Evolutionary conservation across 2,329 filamentous ascomycete genomes (phyloP).

Genomic region (Raffaelea arxii): DNA sequence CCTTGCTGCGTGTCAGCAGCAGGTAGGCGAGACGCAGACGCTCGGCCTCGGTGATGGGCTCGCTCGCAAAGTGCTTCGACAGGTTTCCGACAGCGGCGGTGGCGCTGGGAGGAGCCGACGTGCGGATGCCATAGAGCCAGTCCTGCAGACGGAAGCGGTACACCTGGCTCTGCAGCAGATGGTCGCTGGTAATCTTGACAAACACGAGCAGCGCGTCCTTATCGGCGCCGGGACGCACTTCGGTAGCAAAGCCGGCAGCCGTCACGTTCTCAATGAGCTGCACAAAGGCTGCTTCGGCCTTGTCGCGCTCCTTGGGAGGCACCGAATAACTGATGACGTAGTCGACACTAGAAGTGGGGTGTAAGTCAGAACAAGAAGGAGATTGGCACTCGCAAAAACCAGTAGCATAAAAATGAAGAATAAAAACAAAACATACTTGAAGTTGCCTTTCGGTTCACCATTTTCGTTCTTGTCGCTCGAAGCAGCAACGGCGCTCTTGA

Average conservation of each 20-base stretch:
- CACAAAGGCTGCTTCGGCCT: constrained; percentile 67
- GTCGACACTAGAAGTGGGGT: constrained; percentile 51
- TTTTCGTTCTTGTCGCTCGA: no score
- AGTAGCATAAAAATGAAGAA: background rate
- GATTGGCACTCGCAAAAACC: background rate
- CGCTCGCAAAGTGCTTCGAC: constrained; percentile 44
- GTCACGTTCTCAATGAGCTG: constrained; percentile 68
- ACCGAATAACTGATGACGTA: constrained; percentile 79
- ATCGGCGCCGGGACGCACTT: constrained; percentile 68
- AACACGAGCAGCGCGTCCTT: constrained; percentile 72
- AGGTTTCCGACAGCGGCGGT: constrained; percentile 23
- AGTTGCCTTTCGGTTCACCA: no score
- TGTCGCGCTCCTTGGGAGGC: constrained; percentile 36
- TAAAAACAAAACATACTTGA: background rate
- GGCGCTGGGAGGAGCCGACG: constrained; percentile 49
- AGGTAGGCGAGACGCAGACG: constrained; percentile 80
- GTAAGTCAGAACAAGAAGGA: background rate
- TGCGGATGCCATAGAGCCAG: constrained; percentile 83
- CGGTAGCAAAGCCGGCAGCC: constrained; percentile 71
- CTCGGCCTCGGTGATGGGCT: constrained; percentile 81
- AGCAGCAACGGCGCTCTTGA: no score
- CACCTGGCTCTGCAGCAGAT: constrained; percentile 67
- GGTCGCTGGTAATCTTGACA: constrained; percentile 65
- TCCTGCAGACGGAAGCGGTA: constrained; percentile 85
- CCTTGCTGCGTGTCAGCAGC: constrained; percentile 63